A percentile compares a stretch with the other conserved stretches of the same genome.
Evolutionary conservation across 2,329 filamentous ascomycete genomes (phyloP).

Genomic region (Aspergillus carbonarius): DNA sequence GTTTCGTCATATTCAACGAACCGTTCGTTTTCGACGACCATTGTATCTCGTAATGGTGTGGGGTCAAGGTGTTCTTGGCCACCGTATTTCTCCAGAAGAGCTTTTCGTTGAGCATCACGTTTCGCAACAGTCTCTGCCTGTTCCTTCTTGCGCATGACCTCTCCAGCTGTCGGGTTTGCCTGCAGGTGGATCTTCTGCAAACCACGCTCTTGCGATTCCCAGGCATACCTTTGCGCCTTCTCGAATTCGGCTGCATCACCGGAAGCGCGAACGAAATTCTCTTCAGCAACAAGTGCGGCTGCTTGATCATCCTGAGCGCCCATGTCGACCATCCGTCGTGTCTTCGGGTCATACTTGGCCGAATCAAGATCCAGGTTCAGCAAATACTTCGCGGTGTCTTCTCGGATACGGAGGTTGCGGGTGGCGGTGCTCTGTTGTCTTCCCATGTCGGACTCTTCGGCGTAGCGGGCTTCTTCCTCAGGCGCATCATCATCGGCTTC

Average conservation of each 20-base stretch:
- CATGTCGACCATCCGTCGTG: constrained; percentile 81
- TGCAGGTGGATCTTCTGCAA: constrained; percentile 85
- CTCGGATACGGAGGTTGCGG: constrained; percentile 83
- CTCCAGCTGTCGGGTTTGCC: constrained; percentile 92
- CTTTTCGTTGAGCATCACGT: constrained; percentile 65
- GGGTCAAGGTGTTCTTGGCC: constrained; percentile 62
- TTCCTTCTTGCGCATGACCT: constrained; percentile 78
- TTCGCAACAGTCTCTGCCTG: constrained; percentile 69
- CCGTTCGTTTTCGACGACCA: constrained; percentile 75
- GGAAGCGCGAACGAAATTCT: constrained; percentile 83
- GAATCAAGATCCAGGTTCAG: constrained; percentile 94
- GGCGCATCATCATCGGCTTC: constrained; percentile 48
- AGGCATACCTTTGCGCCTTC: constrained; percentile 82
- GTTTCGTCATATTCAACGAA: constrained; percentile 95
- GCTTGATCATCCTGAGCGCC: constrained; percentile 78
- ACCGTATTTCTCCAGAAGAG: constrained; percentile 80
- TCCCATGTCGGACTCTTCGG: constrained; percentile 96
- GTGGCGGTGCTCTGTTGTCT: constrained; percentile 88
- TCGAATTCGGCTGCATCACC: constrained; percentile 94
- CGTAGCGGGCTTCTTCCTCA: constrained; percentile 64
- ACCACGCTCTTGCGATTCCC: constrained; percentile 86
- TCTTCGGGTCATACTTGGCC: constrained; percentile 97
- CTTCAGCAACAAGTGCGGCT: constrained; percentile 81
- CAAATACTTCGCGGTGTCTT: constrained; percentile 96
- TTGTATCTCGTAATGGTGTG: constrained; percentile 63